Evolutionary conservation across 176 grass and related monocot species (phyloP).

Genomic region (Rhynchospora tenuis): DNA sequence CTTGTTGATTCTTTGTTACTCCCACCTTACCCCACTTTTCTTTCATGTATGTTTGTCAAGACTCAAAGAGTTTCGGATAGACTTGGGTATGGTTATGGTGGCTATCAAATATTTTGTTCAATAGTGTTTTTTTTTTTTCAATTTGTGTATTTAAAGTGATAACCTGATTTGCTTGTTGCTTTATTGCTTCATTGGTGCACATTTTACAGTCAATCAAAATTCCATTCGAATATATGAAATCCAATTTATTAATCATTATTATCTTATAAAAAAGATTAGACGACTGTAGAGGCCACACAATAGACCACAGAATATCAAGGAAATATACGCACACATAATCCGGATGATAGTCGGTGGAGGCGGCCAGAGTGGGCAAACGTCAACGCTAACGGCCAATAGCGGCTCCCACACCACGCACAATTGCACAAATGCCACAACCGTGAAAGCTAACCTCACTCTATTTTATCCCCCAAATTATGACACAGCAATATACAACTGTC

Average conservation of each 20-base stretch:
- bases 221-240: no score
- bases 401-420: neutral
- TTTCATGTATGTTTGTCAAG: neutral
- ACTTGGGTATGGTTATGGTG: no score
- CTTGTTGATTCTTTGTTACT: neutral
- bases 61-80: no score
- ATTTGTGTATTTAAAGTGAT: no score
- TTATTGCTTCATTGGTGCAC: no score
- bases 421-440: neutral
- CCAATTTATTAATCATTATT: no score
- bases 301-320: neutral
- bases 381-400: conserved; percentile 15
- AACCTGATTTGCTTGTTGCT: no score
- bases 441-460: conserved; percentile 21
- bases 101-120: no score
- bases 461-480: neutral
- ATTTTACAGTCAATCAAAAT: no score
- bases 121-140: no score
- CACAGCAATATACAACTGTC: neutral
- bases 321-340: neutral
- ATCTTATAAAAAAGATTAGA: no score
- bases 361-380: neutral
- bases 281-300: no score
- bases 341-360: neutral
- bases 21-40: neutral